A percentile compares a stretch with the other conserved stretches of the same genome.
Conservation (phyloP, 106 monocot genomes). For the Acorus gramineus region DNA sequence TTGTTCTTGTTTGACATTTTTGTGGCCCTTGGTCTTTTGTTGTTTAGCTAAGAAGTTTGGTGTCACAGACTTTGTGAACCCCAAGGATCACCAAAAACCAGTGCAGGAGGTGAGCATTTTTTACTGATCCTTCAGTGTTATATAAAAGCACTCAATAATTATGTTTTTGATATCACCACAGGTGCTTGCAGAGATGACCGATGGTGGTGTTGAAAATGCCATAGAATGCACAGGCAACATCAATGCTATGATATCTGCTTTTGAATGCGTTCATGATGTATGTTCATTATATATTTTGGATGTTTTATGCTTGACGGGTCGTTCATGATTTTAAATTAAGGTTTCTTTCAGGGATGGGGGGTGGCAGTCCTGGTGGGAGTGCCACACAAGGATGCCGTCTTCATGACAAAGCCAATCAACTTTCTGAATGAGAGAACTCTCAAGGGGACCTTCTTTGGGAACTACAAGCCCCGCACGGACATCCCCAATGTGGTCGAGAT, state of each 20-base stretch:
- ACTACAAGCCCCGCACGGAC: constrained; percentile 43
- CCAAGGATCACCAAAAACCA: constrained; percentile 38
- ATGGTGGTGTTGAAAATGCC: constrained; percentile 36
- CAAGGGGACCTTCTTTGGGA: constrained; percentile 33
- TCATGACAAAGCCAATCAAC: constrained; percentile 22
- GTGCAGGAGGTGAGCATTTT: constrained; percentile 28
- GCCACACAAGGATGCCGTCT: constrained; percentile 31
- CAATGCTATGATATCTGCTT: constrained; percentile 43
- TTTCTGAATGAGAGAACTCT: constrained; percentile 30
- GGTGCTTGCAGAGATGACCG: constrained; percentile 41
- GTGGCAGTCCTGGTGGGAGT: constrained; percentile 34
- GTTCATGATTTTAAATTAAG: too few relatives aligned
- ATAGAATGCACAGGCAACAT: constrained; percentile 41
- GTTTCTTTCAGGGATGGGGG: constrained; percentile 2
- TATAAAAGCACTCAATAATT: too few relatives aligned
- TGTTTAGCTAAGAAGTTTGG: constrained; percentile 37
- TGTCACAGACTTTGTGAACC: constrained; percentile 35
- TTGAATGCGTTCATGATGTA: constrained; percentile 37
- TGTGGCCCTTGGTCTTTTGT: too few relatives aligned
- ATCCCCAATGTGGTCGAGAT: constrained; percentile 27
- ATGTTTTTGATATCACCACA: background rate
- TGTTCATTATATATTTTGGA: background rate
- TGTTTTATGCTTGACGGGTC: too few relatives aligned
- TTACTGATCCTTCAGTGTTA: too few relatives aligned
- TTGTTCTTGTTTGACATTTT: background rate